Conservation (phyloP, 2,329 filamentous ascomycete genomes). For the Sporothrix dimorphospora region DNA sequence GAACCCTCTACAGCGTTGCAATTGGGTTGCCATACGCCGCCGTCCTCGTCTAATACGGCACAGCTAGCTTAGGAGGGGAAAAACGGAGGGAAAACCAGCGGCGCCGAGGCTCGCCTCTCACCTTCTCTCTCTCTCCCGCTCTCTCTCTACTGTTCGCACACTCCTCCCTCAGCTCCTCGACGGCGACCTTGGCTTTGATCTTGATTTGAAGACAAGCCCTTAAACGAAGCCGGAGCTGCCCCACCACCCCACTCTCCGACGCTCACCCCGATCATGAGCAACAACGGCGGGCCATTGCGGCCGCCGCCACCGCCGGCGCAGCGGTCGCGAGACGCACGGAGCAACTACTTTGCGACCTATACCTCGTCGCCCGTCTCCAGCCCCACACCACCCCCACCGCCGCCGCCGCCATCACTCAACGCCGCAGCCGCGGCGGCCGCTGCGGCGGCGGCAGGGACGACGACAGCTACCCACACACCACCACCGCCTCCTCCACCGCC, state of each 20-base stretch:
- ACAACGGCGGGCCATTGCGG: constrained; percentile 22
- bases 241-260: neutral
- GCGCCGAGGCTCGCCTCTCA: neutral
- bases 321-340: constrained; percentile 41
- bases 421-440: neutral
- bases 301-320: constrained; percentile 28
- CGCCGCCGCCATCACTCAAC: neutral
- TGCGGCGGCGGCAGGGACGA: neutral
- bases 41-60: neutral
- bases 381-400: constrained; percentile 27
- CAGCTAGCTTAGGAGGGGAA: neutral
- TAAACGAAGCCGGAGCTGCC: neutral
- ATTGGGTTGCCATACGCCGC: neutral
- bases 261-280: constrained; percentile 25
- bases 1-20: neutral
- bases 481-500: constrained; percentile 28
- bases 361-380: constrained; percentile 38
- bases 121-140: neutral
- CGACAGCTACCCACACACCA: neutral
- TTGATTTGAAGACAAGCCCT: neutral
- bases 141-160: neutral
- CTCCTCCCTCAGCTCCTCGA: neutral
- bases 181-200: neutral
- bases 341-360: constrained; percentile 60
- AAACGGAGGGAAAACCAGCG: neutral